Percentiles rank a stretch among this genome's conserved stretches.
phyloP scores from a whole-genome alignment of 768 basidiomycete genomes.

The Lentinus brumalis region DNA sequence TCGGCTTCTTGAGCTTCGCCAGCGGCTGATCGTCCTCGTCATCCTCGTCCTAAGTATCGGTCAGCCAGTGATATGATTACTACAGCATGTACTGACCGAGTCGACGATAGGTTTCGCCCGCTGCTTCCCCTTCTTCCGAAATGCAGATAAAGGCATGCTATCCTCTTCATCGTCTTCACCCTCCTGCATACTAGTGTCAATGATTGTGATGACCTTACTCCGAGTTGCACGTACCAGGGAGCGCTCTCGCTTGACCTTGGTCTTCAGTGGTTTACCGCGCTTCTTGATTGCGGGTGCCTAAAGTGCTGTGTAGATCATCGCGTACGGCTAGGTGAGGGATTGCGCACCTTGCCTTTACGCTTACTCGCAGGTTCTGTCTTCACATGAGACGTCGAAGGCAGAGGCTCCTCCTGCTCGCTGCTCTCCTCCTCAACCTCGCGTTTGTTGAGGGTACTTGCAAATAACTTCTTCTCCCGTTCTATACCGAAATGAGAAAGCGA shows the following conservation, averaged over 20 bases:
- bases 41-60: not conserved
- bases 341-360: constrained; percentile 1
- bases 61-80: not conserved
- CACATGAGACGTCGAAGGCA: constrained; percentile 1
- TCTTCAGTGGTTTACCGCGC: constrained; percentile 1
- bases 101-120: not conserved
- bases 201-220: not conserved
- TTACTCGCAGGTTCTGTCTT: constrained; percentile 14
- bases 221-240: not conserved
- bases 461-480: constrained; percentile 45
- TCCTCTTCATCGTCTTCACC: constrained; percentile 2
- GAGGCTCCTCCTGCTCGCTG: constrained; percentile 10
- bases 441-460: constrained; percentile 29
- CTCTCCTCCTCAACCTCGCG: constrained; percentile 9
- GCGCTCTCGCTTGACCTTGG: not conserved
- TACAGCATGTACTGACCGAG: not conserved
- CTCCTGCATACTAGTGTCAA: constrained; percentile 3
- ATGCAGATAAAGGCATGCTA: constrained; percentile 2
- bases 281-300: not conserved
- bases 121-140: constrained; percentile 5
- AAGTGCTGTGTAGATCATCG: not conserved
- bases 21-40: constrained; percentile 9
- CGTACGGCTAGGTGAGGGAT: not conserved
- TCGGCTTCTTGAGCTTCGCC: constrained; percentile 5
- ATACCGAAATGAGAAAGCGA: not conserved